Evolutionary conservation across 1,284 basidiomycete species (phyloP).

Genomic region (Rhodotorula sp.): DNA sequence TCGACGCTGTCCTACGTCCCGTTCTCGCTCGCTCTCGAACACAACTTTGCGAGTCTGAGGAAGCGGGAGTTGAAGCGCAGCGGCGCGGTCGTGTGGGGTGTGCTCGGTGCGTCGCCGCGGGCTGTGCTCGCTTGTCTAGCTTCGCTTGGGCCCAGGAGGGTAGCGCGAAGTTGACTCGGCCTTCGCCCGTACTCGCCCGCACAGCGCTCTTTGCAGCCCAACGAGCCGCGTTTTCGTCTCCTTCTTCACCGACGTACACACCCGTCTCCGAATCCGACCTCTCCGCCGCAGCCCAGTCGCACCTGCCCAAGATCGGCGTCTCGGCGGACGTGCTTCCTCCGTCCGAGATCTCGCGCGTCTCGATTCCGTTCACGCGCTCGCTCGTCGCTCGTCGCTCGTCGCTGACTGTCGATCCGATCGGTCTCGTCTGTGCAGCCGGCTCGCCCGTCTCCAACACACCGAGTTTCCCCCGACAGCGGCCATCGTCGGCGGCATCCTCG

Average conservation of each 20-base stretch:
- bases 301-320: background rate
- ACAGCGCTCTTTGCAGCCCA: conserved; percentile 32
- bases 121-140: background rate
- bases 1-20: conserved; percentile 67
- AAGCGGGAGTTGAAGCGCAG: conserved; percentile 73
- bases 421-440: conserved; percentile 9
- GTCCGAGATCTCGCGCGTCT: conserved; percentile 16
- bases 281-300: background rate
- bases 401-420: background rate
- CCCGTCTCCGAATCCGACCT: background rate
- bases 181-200: background rate
- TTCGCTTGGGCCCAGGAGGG: background rate
- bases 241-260: background rate
- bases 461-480: conserved; percentile 88
- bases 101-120: conserved; percentile 60
- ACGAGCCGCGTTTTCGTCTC: background rate
- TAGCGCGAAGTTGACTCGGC: too few species aligned
- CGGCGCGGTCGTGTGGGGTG: conserved; percentile 61
- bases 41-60: conserved; percentile 65
- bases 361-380: too few species aligned
- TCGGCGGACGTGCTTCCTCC: background rate
- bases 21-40: conserved; percentile 56
- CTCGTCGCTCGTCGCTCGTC: background rate
- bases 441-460: conserved; percentile 54
- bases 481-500: conserved; percentile 87